Evolutionary conservation across 1,139 yeast species (phyloP).

Genomic region (Pichia sp.): DNA sequence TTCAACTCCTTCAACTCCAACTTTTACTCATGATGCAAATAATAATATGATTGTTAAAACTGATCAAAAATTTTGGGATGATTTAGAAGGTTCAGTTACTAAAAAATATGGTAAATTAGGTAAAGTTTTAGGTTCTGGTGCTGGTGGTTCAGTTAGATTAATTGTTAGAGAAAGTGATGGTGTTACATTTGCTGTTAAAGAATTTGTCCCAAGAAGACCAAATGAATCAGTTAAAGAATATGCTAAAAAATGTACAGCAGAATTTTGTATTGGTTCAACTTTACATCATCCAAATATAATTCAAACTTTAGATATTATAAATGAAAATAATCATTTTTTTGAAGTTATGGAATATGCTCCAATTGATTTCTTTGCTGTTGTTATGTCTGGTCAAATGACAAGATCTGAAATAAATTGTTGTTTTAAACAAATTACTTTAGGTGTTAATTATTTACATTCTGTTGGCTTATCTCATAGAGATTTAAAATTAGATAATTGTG

Average conservation of each 20-base stretch:
- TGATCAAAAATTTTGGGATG: slow-evolving; percentile 32
- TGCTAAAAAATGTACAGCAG: slow-evolving; percentile 90
- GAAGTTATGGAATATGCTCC: slow-evolving; percentile 97
- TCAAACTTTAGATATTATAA: slow-evolving; percentile 84
- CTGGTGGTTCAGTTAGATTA: slow-evolving; percentile 86
- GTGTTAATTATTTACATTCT: slow-evolving; percentile 77
- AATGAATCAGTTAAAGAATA: slow-evolving; percentile 80
- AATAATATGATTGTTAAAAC: slow-evolving; percentile 33
- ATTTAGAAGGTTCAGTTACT: slow-evolving; percentile 47
- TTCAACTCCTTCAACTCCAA: slow-evolving; percentile 25
- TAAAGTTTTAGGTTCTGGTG: slow-evolving; percentile 89
- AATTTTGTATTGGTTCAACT: slow-evolving; percentile 90
- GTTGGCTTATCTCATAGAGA: slow-evolving; percentile 91
- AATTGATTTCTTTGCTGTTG: slow-evolving; percentile 87
- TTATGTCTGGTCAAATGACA: slow-evolving; percentile 90
- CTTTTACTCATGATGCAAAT: slow-evolving; percentile 32
- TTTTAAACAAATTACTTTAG: slow-evolving; percentile 77
- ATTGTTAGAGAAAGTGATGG: slow-evolving; percentile 65
- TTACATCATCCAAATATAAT: slow-evolving; percentile 86
- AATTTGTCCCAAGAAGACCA: slow-evolving; percentile 71
- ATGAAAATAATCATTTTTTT: slow-evolving; percentile 78
- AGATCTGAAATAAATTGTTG: slow-evolving; percentile 83
- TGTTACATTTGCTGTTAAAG: slow-evolving; percentile 83
- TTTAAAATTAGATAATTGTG: slow-evolving; percentile 89
- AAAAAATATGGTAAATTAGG: slow-evolving; percentile 79